Conservation (phyloP, 352 stramenopile genomes). For the Phytophthora sp. region DNA sequence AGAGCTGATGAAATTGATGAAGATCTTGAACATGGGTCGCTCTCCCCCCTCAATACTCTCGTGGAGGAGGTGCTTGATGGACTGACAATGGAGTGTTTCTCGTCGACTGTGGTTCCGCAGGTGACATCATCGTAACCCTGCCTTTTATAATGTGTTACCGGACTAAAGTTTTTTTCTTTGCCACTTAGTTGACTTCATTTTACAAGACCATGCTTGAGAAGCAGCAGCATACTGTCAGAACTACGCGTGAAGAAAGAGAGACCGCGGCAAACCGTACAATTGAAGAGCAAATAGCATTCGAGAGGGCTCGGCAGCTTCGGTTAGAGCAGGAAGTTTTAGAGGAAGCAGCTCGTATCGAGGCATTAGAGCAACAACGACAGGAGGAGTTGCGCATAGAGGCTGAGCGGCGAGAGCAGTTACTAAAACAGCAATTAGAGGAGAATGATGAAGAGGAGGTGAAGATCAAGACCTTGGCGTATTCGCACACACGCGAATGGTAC, state of each 20-base stretch:
- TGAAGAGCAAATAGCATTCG: constrained; percentile 24
- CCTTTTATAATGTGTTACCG: not conserved
- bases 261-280: constrained; percentile 25
- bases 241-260: constrained; percentile 32
- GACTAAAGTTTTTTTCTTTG: too few species aligned
- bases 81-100: constrained; percentile 47
- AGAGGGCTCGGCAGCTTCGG: constrained; percentile 15
- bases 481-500: constrained; percentile 62
- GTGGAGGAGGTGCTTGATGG: constrained; percentile 46
- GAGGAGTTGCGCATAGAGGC: constrained; percentile 30
- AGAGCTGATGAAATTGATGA: constrained; percentile 3
- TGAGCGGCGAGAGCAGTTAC: constrained; percentile 26
- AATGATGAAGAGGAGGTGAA: constrained; percentile 66
- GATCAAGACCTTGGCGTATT: constrained; percentile 64
- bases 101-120: constrained; percentile 24
- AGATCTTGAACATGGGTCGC: not conserved
- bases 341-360: constrained; percentile 28
- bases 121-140: constrained; percentile 3
- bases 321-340: constrained; percentile 27
- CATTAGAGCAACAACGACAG: constrained; percentile 13
- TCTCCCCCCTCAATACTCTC: constrained; percentile 24
- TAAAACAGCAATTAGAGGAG: constrained; percentile 49
- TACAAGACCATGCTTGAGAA: constrained; percentile 40
- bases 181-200: constrained; percentile 42
- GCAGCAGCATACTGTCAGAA: constrained; percentile 28